Conservation (phyloP, 208 protist species). For the Acanthamoeba triangularis region DNA sequence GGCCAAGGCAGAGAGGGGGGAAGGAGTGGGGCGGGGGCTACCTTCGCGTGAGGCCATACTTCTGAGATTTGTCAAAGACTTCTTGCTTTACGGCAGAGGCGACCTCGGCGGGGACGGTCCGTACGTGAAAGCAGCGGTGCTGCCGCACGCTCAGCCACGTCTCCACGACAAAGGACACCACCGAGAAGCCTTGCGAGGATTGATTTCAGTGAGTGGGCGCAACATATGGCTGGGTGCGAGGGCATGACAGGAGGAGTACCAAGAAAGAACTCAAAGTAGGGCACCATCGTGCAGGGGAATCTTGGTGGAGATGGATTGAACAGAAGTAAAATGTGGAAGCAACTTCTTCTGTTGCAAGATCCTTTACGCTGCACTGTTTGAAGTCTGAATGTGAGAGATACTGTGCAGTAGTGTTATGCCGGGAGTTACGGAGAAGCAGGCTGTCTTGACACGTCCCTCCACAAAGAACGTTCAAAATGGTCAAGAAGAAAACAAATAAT, state of each 20-base stretch:
- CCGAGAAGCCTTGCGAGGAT: background rate
- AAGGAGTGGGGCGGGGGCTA: background rate
- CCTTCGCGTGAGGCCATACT: slow-evolving; percentile 21
- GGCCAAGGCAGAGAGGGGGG: background rate
- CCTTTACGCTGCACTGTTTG: too few species aligned
- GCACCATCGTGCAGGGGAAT: background rate
- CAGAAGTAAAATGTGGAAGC: too few species aligned
- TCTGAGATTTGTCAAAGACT: slow-evolving; percentile 38
- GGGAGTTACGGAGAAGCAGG: too few species aligned
- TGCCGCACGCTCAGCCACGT: slow-evolving; percentile 55
- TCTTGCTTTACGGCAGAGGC: background rate
- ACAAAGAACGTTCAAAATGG: too few species aligned
- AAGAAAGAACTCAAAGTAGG: slow-evolving; percentile 59
- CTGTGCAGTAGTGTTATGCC: too few species aligned
- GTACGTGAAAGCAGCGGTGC: slow-evolving; percentile 7
- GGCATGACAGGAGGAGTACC: background rate
- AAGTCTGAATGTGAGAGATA: too few species aligned
- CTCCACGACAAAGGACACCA: slow-evolving; percentile 39
- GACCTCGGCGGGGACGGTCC: background rate
- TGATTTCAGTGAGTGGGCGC: background rate
- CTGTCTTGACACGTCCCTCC: too few species aligned
- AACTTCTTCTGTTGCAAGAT: too few species aligned
- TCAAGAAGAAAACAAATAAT: too few species aligned
- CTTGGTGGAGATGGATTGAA: too few species aligned
- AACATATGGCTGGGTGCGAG: background rate